Evolutionary conservation across 106 monocot genomes (phyloP).

Genomic region (Chionographis japonica): DNA sequence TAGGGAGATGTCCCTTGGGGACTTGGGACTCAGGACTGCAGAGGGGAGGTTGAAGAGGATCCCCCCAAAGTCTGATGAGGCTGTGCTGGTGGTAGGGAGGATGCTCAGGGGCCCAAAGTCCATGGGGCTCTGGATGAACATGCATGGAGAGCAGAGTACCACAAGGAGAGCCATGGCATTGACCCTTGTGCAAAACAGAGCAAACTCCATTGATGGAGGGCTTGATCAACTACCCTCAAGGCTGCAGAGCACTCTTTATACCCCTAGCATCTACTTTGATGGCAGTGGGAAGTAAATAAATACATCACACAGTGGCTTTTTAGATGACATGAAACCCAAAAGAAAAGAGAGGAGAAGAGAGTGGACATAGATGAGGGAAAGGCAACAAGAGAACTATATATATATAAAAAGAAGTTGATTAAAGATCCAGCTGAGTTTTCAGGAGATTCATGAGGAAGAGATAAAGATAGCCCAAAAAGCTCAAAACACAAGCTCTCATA

Average conservation of each 20-base stretch:
- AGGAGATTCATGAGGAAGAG: slow-evolving; percentile 10
- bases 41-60: slow-evolving; percentile 33
- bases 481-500: slow-evolving; percentile 20
- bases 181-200: slow-evolving; percentile 27
- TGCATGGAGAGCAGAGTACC: slow-evolving; percentile 34
- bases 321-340: slow-evolving; percentile 3
- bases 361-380: too few species aligned
- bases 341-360: not conserved
- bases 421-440: not conserved
- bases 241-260: too few species aligned
- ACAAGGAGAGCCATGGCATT: slow-evolving; percentile 21
- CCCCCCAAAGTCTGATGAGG: slow-evolving; percentile 41
- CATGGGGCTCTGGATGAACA: slow-evolving; percentile 57
- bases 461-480: slow-evolving; percentile 4
- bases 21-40: slow-evolving; percentile 37
- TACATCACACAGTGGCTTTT: not conserved
- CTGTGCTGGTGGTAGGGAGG: slow-evolving; percentile 22
- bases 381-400: too few species aligned
- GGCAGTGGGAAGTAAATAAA: slow-evolving; percentile 1
- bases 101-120: slow-evolving; percentile 38
- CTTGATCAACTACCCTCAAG: too few species aligned
- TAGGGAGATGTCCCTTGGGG: slow-evolving; percentile 30
- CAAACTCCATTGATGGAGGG: slow-evolving; percentile 31
- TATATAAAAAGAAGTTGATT: too few species aligned
- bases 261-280: too few species aligned